Conservation (phyloP, 805 yeast genomes). For the Candida ipomoeae region DNA sequence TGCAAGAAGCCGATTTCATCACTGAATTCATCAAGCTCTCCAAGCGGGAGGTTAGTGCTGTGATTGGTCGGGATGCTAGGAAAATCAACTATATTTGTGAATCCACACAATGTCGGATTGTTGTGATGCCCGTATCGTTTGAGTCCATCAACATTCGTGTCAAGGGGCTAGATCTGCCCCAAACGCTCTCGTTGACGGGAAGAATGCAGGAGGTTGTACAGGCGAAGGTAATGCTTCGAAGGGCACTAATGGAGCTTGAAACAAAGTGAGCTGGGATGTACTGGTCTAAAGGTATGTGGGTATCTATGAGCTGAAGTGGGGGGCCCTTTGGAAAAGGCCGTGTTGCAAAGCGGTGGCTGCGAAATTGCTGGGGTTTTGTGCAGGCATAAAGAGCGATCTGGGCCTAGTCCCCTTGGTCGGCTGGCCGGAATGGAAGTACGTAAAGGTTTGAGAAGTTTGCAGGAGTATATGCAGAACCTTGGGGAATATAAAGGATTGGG, state of each 20-base stretch:
- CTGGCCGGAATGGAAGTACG: neutral
- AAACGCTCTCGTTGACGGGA: conserved; percentile 13
- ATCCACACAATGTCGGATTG: conserved; percentile 12
- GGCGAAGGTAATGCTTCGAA: conserved; percentile 12
- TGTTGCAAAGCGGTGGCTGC: conserved; percentile 1
- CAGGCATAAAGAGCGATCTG: neutral
- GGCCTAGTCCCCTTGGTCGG: neutral
- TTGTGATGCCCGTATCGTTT: conserved; percentile 12
- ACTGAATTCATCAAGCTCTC: conserved; percentile 12
- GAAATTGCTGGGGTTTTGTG: neutral
- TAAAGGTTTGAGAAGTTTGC: too few relatives aligned
- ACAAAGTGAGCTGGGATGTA: neutral
- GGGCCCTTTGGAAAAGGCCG: neutral
- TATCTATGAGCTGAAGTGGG: neutral
- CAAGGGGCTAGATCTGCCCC: conserved; percentile 10
- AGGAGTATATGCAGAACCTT: too few relatives aligned
- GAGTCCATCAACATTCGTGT: conserved; percentile 10
- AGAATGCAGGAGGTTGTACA: conserved; percentile 10
- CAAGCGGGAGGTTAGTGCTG: conserved; percentile 12
- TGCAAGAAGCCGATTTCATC: neutral
- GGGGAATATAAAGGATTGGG: too few relatives aligned
- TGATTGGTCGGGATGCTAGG: conserved; percentile 12
- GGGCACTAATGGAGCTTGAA: conserved; percentile 9
- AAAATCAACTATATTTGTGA: conserved; percentile 9
- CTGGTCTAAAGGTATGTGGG: neutral